These are phyloP conservation scores for Trifolium repens DNA, from an alignment of 306 rosid species.

Conservation along the genomic window DNA sequence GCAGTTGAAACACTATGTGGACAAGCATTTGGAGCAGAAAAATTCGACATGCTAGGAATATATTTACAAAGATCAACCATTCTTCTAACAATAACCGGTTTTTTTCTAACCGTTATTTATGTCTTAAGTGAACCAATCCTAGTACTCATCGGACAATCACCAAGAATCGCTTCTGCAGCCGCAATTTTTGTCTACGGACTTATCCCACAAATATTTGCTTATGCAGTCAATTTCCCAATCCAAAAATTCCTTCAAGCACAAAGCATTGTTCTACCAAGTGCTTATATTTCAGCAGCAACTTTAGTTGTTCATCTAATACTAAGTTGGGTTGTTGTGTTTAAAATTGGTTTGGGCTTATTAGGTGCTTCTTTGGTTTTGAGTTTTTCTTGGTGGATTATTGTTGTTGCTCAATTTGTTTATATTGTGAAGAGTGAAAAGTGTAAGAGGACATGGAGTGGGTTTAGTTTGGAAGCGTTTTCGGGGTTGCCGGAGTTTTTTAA, in stretches of 20 bases:
- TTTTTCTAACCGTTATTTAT: constrained; percentile 46
- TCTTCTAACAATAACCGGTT: constrained; percentile 44
- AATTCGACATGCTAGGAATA: constrained; percentile 62
- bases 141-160: constrained; percentile 57
- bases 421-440: constrained; percentile 66
- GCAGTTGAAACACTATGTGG: constrained; percentile 93
- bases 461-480: constrained; percentile 48
- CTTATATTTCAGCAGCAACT: constrained; percentile 61
- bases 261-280: constrained; percentile 76
- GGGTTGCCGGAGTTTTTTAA: constrained; percentile 65
- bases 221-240: constrained; percentile 72
- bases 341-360: constrained; percentile 61
- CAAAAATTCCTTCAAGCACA: constrained; percentile 84
- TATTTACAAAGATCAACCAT: constrained; percentile 74
- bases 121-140: constrained; percentile 54
- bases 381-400: constrained; percentile 82
- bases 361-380: constrained; percentile 78
- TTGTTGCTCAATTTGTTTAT: constrained; percentile 65
- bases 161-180: constrained; percentile 57
- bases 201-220: constrained; percentile 83
- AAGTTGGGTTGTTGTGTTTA: constrained; percentile 67
- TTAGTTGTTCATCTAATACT: constrained; percentile 55
- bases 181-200: constrained; percentile 68
- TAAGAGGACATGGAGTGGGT: constrained; percentile 69
- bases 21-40: constrained; percentile 75